Evolutionary conservation across 805 yeast genomes (phyloP).

Genomic region (Groenewaldozyma salmanticensis): DNA sequence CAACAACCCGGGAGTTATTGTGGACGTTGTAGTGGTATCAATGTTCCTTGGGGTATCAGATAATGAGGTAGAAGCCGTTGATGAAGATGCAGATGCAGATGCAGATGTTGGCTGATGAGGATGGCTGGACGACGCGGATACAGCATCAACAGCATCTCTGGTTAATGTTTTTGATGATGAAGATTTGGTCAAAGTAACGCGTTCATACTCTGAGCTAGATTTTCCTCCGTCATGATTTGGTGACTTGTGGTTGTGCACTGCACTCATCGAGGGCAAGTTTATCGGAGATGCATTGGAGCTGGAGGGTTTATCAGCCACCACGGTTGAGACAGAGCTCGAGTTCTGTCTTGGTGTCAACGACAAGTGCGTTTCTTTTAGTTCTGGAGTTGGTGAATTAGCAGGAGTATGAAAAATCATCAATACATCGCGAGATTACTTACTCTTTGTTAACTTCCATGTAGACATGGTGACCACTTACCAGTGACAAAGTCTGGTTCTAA

Average conservation of each 20-base stretch:
- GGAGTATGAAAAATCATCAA: not conserved
- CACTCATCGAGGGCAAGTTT: slow-evolving; percentile 12
- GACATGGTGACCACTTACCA: slow-evolving; percentile 19
- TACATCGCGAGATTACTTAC: slow-evolving; percentile 16
- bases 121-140: no score
- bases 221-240: slow-evolving; percentile 8
- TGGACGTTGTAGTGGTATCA: slow-evolving; percentile 8
- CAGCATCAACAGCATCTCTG: slow-evolving; percentile 1
- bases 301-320: slow-evolving; percentile 2
- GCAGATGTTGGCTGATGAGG: no score
- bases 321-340: slow-evolving; percentile 11
- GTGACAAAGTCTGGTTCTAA: no score
- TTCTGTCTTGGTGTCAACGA: slow-evolving; percentile 21
- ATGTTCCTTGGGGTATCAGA: not conserved
- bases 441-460: slow-evolving; percentile 40
- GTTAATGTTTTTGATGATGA: slow-evolving; percentile 5
- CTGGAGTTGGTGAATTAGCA: slow-evolving; percentile 10
- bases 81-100: slow-evolving; percentile 2
- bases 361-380: slow-evolving; percentile 33
- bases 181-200: not conserved
- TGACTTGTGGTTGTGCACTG: slow-evolving; percentile 11
- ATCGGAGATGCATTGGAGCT: slow-evolving; percentile 3
- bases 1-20: slow-evolving; percentile 14
- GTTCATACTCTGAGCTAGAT: not conserved
- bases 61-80: slow-evolving; percentile 1